These are phyloP conservation scores for Dendrocalamus latiflorus DNA, from an alignment of 202 grass and related monocot genomes.

Conservation along the genomic window DNA sequence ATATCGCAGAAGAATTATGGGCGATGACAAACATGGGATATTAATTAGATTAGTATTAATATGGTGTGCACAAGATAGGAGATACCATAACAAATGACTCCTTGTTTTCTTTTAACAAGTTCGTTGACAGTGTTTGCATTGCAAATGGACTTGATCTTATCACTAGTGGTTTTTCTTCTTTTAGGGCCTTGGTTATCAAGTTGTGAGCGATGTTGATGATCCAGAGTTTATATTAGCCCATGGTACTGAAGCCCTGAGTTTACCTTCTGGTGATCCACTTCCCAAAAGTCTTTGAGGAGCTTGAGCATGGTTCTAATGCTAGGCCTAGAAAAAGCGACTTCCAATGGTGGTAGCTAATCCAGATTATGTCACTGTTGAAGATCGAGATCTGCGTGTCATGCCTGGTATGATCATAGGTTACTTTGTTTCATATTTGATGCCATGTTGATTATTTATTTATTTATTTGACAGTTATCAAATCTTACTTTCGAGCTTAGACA, in stretches of 20 bases:
- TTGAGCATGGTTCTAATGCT: slow-evolving; percentile 68
- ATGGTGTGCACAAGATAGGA: no score
- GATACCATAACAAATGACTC: no score
- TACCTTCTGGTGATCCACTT: slow-evolving; percentile 60
- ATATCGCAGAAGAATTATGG: background rate
- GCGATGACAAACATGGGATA: background rate
- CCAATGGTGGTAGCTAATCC: slow-evolving; percentile 96
- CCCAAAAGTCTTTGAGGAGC: slow-evolving; percentile 67
- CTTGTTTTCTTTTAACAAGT: no score
- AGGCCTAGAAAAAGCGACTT: slow-evolving; percentile 46
- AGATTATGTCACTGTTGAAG: slow-evolving; percentile 98
- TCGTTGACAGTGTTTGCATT: no score
- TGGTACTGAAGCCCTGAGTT: slow-evolving; percentile 68
- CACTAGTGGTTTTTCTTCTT: no score
- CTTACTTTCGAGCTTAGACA: no score
- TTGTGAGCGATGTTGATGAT: no score
- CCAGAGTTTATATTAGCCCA: no score
- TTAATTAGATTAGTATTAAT: no score
- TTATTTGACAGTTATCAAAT: no score
- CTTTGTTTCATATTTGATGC: background rate
- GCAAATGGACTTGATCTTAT: no score
- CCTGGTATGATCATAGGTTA: slow-evolving; percentile 48
- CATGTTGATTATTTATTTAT: background rate
- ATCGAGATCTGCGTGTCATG: slow-evolving; percentile 73
- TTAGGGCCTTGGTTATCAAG: no score